These are phyloP conservation scores for Pyrrhoderma noxium DNA, from an alignment of 1,284 basidiomycete species.

Conservation along the genomic window DNA sequence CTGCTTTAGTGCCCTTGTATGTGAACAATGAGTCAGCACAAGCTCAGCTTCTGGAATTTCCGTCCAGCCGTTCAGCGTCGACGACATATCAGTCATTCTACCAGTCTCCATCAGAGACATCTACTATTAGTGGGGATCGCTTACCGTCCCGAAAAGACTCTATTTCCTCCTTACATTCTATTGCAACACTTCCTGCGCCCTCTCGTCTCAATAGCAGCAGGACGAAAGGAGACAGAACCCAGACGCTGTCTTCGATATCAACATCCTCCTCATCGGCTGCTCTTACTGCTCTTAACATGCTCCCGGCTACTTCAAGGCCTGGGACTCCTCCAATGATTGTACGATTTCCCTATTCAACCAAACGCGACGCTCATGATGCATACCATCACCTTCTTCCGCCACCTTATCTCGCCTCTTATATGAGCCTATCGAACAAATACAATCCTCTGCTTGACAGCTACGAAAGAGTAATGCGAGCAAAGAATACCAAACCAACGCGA, in stretches of 20 bases:
- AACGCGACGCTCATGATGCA: constrained; percentile 43
- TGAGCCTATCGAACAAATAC: constrained; percentile 54
- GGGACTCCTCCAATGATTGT: constrained; percentile 41
- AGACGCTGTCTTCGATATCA: constrained; percentile 61
- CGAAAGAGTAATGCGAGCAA: constrained; percentile 57
- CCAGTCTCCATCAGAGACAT: constrained; percentile 25
- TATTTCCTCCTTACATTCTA: constrained; percentile 57
- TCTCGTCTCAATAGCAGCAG: constrained; percentile 29
- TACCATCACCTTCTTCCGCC: constrained; percentile 62
- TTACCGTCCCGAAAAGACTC: constrained; percentile 36
- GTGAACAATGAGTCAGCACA: constrained; percentile 47
- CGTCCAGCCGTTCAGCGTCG: constrained; percentile 28
- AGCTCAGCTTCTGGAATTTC: constrained; percentile 35
- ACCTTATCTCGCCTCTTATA: constrained; percentile 60
- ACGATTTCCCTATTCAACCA: constrained; percentile 50
- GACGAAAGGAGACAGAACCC: constrained; percentile 41
- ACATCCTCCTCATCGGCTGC: constrained; percentile 53
- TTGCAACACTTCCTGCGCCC: constrained; percentile 49
- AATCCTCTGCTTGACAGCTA: constrained; percentile 62
- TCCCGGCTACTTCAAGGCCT: constrained; percentile 45
- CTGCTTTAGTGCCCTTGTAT: constrained; percentile 55
- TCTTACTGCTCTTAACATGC: constrained; percentile 53
- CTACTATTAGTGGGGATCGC: constrained; percentile 24
- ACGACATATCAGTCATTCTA: constrained; percentile 32
- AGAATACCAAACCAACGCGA: constrained; percentile 22